A percentile compares a stretch with the other conserved stretches of the same genome.
Evolutionary conservation across 1,284 basidiomycete species (phyloP).

Genomic region (Melampsora americana): DNA sequence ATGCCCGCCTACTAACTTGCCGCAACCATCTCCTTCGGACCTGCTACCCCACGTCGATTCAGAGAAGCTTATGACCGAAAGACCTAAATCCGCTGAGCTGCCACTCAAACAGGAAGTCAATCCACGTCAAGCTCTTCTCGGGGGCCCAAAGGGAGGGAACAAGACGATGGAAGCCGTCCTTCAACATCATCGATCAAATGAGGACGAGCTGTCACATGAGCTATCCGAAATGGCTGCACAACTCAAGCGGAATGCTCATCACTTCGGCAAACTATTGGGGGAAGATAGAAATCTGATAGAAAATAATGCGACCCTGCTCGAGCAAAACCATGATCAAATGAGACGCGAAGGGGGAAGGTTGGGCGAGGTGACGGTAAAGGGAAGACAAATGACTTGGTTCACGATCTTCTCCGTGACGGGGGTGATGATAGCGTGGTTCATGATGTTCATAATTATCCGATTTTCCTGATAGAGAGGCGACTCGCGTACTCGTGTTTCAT

Average conservation of each 20-base stretch:
- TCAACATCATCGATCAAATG: constrained; percentile 52
- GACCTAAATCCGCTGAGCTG: constrained; percentile 47
- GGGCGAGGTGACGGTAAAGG: constrained; percentile 65
- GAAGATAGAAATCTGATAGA: constrained; percentile 65
- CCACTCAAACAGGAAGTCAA: constrained; percentile 46
- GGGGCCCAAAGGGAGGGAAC: neutral
- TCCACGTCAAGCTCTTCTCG: constrained; percentile 46
- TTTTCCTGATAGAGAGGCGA: constrained; percentile 57
- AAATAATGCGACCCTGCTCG: constrained; percentile 65
- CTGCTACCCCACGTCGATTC: constrained; percentile 43
- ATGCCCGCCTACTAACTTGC: constrained; percentile 45
- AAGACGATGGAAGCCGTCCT: constrained; percentile 46
- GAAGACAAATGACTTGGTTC: constrained; percentile 68
- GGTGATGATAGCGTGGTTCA: constrained; percentile 64
- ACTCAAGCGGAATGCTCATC: constrained; percentile 67
- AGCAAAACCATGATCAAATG: constrained; percentile 68
- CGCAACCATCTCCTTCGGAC: too few species aligned
- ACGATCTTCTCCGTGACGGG: constrained; percentile 63
- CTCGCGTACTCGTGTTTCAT: neutral
- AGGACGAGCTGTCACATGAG: constrained; percentile 69
- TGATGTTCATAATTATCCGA: constrained; percentile 70
- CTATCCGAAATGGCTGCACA: constrained; percentile 73
- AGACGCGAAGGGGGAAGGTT: constrained; percentile 64
- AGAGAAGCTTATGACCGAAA: constrained; percentile 12
- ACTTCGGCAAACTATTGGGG: constrained; percentile 65